Conservation (phyloP, 2,329 filamentous ascomycete genomes). For the Aureobasidium vineae region DNA sequence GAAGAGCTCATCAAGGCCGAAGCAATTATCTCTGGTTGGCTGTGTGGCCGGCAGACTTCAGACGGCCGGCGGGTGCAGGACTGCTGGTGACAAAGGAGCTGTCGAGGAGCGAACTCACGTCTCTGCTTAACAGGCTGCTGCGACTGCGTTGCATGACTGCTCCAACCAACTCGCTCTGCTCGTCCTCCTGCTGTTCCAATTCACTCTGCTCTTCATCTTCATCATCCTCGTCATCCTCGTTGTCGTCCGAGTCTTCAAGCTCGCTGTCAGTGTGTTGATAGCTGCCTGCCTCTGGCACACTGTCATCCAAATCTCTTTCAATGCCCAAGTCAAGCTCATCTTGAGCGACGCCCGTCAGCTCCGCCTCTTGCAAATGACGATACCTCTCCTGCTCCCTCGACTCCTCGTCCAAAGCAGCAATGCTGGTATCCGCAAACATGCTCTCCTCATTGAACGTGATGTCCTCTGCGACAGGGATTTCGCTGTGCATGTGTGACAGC, state of each 20-base stretch:
- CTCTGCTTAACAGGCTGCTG: constrained; percentile 38
- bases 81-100: constrained; percentile 41
- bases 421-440: constrained; percentile 47
- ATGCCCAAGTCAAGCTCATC: constrained; percentile 49
- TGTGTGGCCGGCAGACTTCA: constrained; percentile 21
- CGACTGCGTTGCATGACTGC: constrained; percentile 15
- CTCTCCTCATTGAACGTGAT: constrained; percentile 55
- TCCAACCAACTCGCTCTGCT: neutral
- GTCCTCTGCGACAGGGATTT: constrained; percentile 47
- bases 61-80: constrained; percentile 34
- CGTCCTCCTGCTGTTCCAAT: constrained; percentile 26
- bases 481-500: constrained; percentile 38
- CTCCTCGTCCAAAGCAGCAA: constrained; percentile 42
- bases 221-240: constrained; percentile 27
- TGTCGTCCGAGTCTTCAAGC: constrained; percentile 42
- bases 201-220: constrained; percentile 35
- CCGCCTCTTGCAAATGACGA: constrained; percentile 48
- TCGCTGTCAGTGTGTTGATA: constrained; percentile 58
- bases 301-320: constrained; percentile 47
- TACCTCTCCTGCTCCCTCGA: constrained; percentile 42
- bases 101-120: constrained; percentile 40
- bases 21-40: constrained; percentile 20
- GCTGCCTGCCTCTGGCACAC: constrained; percentile 53
- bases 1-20: neutral
- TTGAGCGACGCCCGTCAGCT: constrained; percentile 48